Evolutionary conservation across 345 rosid genomes (phyloP), one percentile per base, ranked within the genome.

Genomic region (Gynandropsis gynandra): DNA sequence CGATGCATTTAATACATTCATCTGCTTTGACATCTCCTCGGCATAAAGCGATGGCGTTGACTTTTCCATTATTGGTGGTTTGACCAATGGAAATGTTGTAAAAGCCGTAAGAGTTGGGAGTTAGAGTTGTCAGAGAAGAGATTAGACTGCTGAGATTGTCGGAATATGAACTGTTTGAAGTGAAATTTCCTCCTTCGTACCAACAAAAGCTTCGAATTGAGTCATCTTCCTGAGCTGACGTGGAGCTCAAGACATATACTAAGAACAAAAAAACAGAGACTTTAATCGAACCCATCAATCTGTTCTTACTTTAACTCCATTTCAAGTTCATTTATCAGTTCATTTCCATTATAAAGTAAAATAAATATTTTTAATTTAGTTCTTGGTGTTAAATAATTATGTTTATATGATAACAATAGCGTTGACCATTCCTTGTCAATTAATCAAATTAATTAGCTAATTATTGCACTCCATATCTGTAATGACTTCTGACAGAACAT

Each of bases 41-140:
- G 59, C 60, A 46, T 10, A 62, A 18, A 46, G 66, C 60, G 13
- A 62, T 53, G 14, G 60, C 66, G 54, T 62, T 53, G 60, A 62
- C 66, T 53, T 53, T 42, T 4, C 41, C 24, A 13, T 38, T n/a
- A n/a, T n/a, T n/a, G n/a, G n/a, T n/a, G n/a, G n/a, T n/a, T n/a
- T n/a, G n/a, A n/a, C n/a, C 31, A 16, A 16, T 13, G 24, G 60
- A 62, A 33, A 53, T 27, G 17, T 62, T 53, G 54, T 62, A 62
- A 42, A 62, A 62, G 34, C 66, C 60, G 34, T 53, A 36, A 51
- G 14, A 27, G 16, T 47, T 62, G 45, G 60, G 66, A 18, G 66
- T 46, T 29, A 38, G 66, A 62, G 45, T 38, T 0, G 60, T 58
- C 7, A 52, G 7, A 11, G 59, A 52, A 12, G 53, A 36, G 53